phyloP scores from a whole-genome alignment of 2,329 filamentous ascomycete genomes.

The Camillea tinctor region DNA sequence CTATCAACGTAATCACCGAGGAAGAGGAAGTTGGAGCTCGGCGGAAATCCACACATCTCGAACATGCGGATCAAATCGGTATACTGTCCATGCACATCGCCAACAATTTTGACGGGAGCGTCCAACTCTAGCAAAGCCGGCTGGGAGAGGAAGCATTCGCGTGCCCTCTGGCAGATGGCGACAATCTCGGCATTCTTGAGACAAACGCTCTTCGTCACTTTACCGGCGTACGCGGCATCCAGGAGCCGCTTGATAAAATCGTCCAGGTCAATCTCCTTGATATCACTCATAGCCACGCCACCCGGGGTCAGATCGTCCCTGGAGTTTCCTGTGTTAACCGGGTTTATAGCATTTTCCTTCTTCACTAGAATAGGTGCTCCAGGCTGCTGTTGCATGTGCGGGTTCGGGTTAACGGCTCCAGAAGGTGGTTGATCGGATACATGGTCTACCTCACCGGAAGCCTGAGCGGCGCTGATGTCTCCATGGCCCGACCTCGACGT shows the following conservation, averaged over 20 bases:
- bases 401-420: slow-evolving; percentile 57
- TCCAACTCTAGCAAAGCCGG: slow-evolving; percentile 89
- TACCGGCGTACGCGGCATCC: slow-evolving; percentile 92
- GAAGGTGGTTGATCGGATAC: slow-evolving; percentile 88
- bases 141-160: slow-evolving; percentile 87
- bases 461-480: slow-evolving; percentile 77
- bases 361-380: slow-evolving; percentile 89
- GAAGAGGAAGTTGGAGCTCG: slow-evolving; percentile 89
- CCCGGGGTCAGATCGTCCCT: slow-evolving; percentile 48
- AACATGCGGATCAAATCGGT: slow-evolving; percentile 96
- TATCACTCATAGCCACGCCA: slow-evolving; percentile 78
- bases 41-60: slow-evolving; percentile 97
- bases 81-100: slow-evolving; percentile 95
- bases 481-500: slow-evolving; percentile 71
- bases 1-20: slow-evolving; percentile 98
- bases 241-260: slow-evolving; percentile 95
- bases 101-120: slow-evolving; percentile 95
- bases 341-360: slow-evolving; percentile 69
- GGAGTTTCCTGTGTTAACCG: slow-evolving; percentile 45
- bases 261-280: slow-evolving; percentile 91
- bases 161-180: slow-evolving; percentile 84
- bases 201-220: slow-evolving; percentile 96
- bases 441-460: slow-evolving; percentile 86
- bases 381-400: slow-evolving; percentile 61
- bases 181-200: slow-evolving; percentile 97